Evolutionary conservation across 257 asterid species (phyloP).

Genomic region (Linderniella brevidens): DNA sequence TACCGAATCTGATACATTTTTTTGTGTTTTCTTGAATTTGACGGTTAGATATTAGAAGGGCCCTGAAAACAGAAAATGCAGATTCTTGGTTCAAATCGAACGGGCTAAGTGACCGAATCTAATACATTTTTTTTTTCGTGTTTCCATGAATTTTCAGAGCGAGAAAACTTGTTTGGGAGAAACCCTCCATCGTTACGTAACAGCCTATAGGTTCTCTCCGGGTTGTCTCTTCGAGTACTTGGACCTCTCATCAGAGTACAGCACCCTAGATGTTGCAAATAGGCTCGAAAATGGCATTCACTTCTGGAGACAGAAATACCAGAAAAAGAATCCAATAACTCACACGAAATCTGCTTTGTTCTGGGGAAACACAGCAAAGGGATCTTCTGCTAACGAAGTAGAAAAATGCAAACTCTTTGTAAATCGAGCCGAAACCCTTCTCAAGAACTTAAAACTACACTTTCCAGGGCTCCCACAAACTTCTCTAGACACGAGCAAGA

Average conservation of each 20-base stretch:
- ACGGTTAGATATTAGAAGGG: no score
- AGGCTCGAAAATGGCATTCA: conserved; percentile 63
- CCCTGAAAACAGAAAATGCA: no score
- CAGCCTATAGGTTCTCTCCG: conserved; percentile 63
- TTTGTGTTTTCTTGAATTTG: no score
- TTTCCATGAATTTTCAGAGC: conserved; percentile 27
- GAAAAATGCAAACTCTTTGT: conserved; percentile 54
- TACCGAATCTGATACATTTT: no score
- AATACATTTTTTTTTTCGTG: no score
- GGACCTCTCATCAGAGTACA: conserved; percentile 68
- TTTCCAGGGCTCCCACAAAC: conserved; percentile 86
- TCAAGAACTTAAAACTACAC: conserved; percentile 53
- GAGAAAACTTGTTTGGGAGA: conserved; percentile 83
- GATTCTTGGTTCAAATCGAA: no score
- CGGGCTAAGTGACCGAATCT: no score
- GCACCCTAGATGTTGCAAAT: conserved; percentile 58
- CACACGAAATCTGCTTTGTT: conserved; percentile 26
- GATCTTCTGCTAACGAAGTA: conserved; percentile 25
- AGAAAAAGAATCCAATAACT: conserved; percentile 31
- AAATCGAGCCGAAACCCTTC: conserved; percentile 54
- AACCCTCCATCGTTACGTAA: conserved; percentile 41
- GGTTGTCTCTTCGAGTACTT: conserved; percentile 56
- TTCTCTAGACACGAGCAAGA: conserved; percentile 57
- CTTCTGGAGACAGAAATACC: conserved; percentile 53
- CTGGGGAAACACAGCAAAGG: conserved; percentile 58